Base-by-base conservation (phyloP, 805 yeast species). In the Nakazawaea ambrosiae region DNA sequence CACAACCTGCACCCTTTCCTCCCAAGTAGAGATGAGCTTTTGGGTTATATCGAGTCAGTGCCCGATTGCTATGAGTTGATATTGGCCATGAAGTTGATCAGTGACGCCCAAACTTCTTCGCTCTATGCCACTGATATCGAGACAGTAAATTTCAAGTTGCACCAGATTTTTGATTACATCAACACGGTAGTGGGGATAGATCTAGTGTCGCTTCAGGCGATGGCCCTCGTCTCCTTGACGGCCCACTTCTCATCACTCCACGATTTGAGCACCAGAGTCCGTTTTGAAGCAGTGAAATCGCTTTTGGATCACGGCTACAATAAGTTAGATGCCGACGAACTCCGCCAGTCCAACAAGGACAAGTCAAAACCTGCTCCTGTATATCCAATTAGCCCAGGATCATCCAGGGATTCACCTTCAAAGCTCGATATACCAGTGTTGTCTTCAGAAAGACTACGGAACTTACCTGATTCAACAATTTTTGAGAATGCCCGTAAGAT, bases 171-270 rank as follows among this genome's bases (percentile, higher is more conserved):
- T 1, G 55, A 52, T 15, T 53, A 53, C 23, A 52, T 56, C 4
- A 51, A 49, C 32, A 62, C 45, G 36, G 34, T 4, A 28, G 49
- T 45, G 16, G 63, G 64, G 4, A 57, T 59, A 28, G 78, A 72
- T 49, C 50, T 72, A 5, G 48, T 70, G 2, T 49, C 72, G 1
- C 40, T 72, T 16, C 78, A 72, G 42, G 47, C 66, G 0, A 43
- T 71, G 31, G 47, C 68, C 7, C 37, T 72, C 10, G 36, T 67
- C 7, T 57, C 71, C 0, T 57, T 72, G 47, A 58, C 65, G 4
- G 58, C 73, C 12, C 78, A 72, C 44, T 66, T 72, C 19, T 68
- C 75, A n/a, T 67, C 77, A 0, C 45, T 72, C 7, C 78, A 72
- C 46, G 70, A 65, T 27, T 43, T 70, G 31, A 65, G 73, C 31